Evolutionary conservation across 768 basidiomycete species (phyloP), one percentile per base, ranked within the genome.

Genomic region (Russula vinacea): DNA sequence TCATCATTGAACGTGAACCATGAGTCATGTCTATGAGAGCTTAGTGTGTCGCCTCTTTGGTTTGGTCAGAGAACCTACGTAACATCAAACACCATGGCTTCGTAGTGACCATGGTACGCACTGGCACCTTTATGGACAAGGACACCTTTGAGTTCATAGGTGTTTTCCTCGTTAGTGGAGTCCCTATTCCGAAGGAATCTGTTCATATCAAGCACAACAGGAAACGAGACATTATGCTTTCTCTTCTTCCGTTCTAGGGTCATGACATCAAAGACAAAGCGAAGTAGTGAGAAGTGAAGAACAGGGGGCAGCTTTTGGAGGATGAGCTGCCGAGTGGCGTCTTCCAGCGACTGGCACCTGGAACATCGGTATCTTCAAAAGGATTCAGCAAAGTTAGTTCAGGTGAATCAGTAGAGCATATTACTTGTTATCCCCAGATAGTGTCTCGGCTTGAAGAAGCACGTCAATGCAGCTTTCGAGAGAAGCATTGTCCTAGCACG

Each of bases 1-100:
- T 98, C 96, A 71, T 98, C 96, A 69, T 96, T 94, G 75, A 93
- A 98, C 65, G 89, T 86, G 72, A 87, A 95, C 95, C 96, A 98
- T 19, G 86, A 80, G 45, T 80, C 74, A 54, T 80, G 80, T 56
- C 90, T 92, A 63, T 40, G 29, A 51, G 42, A 56, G 45, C 56
- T 50, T 26, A 47, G 59, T 47, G 47, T 37, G 24, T 29, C 14
- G 16, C 50, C 50, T n/a, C 11, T 24, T 51, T 56, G 42, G 22
- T 32, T n/a, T n/a, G 33, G 11, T 37, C 22, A 29, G 37, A 26
- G 29, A 16, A 77, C 85, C 60, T 70, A 94, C 91, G 76, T 74
- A 24, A 76, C 75, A 71, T 94, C 90, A 69, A 85, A 85, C 22
- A 92, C 89, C 71, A 92, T 89, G 16, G 89, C 90, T 73, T 91